A percentile compares a stretch with the other conserved stretches of the same genome.
Evolutionary conservation across 2,329 filamentous ascomycete species (phyloP).

Genomic region (Alternaria ventricosa): DNA sequence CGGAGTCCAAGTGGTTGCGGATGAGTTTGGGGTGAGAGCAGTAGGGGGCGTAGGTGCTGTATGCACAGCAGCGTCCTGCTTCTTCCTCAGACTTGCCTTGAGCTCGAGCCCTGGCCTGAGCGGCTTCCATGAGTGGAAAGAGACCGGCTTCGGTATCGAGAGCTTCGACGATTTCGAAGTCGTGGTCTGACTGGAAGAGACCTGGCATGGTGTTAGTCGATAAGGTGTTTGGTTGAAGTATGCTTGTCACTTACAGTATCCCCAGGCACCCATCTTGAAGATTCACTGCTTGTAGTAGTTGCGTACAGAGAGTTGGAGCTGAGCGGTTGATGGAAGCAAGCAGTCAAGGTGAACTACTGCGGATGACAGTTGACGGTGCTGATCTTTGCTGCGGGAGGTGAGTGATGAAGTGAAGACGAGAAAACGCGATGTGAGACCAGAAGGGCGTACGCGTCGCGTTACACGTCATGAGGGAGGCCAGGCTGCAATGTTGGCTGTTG

Average conservation of each 20-base stretch:
- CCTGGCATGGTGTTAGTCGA: constrained; percentile 1
- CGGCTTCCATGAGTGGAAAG: constrained; percentile 15
- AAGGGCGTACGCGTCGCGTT: not conserved
- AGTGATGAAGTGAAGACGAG: not conserved
- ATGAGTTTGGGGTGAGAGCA: constrained; percentile 23
- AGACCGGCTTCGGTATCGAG: constrained; percentile 19
- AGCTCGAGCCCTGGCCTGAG: constrained; percentile 16
- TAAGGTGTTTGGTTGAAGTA: not conserved
- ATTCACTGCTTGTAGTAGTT: not conserved
- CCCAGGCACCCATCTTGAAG: constrained; percentile 26
- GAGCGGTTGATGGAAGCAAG: not conserved
- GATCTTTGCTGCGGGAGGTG: not conserved
- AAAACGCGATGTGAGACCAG: not conserved
- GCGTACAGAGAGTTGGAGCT: too few relatives aligned
- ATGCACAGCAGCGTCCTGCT: constrained; percentile 6
- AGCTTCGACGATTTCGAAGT: constrained; percentile 19
- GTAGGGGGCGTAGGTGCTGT: constrained; percentile 9
- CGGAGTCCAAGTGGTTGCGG: constrained; percentile 25
- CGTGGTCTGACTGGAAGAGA: constrained; percentile 31
- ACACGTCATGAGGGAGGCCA: not conserved
- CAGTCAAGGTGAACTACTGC: too few relatives aligned
- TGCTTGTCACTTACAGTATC: constrained; percentile 7
- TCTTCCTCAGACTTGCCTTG: constrained; percentile 15
- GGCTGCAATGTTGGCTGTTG: not conserved
- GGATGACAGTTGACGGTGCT: not conserved